Conservation (phyloP, 2,329 filamentous ascomycete species). For the Arthrocladium fulminans region DNA sequence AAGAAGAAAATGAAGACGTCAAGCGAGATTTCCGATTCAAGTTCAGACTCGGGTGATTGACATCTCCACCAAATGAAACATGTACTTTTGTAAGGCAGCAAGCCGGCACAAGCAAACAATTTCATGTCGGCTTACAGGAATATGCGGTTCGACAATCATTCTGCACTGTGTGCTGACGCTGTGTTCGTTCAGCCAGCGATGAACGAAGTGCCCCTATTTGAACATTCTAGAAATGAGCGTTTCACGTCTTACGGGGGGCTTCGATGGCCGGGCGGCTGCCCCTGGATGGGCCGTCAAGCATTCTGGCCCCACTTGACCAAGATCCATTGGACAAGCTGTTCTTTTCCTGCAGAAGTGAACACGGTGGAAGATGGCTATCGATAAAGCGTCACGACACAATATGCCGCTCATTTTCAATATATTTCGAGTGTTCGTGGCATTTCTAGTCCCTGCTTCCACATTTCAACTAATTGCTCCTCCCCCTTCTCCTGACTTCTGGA, state of each 20-base stretch:
- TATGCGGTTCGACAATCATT: too few species aligned
- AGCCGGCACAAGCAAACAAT: too few species aligned
- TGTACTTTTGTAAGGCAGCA: too few species aligned
- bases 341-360: not conserved
- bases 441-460: not conserved
- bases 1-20: conserved; percentile 29
- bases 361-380: conserved; percentile 1
- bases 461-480: not conserved
- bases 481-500: not conserved
- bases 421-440: not conserved
- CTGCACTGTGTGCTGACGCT: too few species aligned
- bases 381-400: not conserved
- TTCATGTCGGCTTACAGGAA: too few species aligned
- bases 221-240: too few species aligned
- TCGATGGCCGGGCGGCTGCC: too few species aligned
- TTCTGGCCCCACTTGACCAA: not conserved
- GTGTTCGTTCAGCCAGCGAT: too few species aligned
- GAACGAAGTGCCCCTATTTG: too few species aligned
- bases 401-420: not conserved
- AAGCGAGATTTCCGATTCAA: not conserved
- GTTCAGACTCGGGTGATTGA: not conserved
- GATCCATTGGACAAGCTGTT: not conserved
- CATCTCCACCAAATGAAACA: too few species aligned
- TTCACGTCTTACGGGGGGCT: too few species aligned
- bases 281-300: too few species aligned